Evolutionary conservation across 2,329 filamentous ascomycete genomes (phyloP), one percentile per base, ranked within the genome.

Genomic region (Fusarium napiforme): DNA sequence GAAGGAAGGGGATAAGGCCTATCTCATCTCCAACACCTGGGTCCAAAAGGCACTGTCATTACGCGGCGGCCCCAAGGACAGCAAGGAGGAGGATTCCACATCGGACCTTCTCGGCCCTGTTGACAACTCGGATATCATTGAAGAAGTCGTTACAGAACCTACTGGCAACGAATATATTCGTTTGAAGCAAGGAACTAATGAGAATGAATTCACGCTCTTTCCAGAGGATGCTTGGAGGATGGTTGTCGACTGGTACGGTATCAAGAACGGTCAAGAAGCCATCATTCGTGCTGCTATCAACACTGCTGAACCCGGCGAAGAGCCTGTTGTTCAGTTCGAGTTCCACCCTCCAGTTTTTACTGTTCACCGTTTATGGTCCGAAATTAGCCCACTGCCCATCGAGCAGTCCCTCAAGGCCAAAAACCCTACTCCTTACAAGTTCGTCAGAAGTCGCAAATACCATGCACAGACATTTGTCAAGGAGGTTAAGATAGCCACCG

Each of bases 281-380:
- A 95, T 98, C 72, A 83, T 90, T 50, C 91, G 96, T 67, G 89
- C 88, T 74, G 95, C 93, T 42, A 93, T 96, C 81, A 93, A 97
- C 81, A 95, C 92, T 32, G 88, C 91, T 12, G 87, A 89, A 45
- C 87, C 87, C 5, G 78, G 83, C n/a, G 83, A 83, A 21, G 78
- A 83, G 7, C 84, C 89, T 43, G 94, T 97, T 72, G 84, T 97
- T 52, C 86, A 93, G 76, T 97, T 93, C 80, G 96, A 98, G 82
- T 86, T 94, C 45, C 90, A 95, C 77, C 96, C 95, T 9, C 94
- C 94, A 1, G 87, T 97, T 47, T 93, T 98, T 80, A 94, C 91
- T 3, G 87, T 98, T 68, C 91, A 97, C 79, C 94, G 96, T 74
- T 85, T 98, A 4, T 92, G 91, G 80, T 89, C 89, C 6, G 84